A percentile compares a stretch with the other conserved stretches of the same genome.
Evolutionary conservation across 371 early-diverging fungal genomes (phyloP).

Genomic region (Apophysomyces variabilis): DNA sequence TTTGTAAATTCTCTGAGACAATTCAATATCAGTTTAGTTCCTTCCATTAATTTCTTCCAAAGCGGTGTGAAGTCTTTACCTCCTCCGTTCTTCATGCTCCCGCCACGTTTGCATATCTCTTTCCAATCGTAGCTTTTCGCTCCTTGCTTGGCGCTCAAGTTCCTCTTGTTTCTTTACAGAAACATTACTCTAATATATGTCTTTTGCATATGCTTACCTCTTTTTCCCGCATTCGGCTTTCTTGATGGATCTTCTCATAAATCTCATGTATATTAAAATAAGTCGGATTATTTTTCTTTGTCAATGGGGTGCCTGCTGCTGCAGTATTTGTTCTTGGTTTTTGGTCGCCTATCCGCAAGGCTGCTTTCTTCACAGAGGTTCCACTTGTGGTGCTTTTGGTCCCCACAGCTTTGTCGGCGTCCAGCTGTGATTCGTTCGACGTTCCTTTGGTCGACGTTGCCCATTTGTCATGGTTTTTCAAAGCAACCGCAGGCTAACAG

Average conservation of each 20-base stretch:
- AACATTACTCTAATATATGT: slow-evolving; percentile 2
- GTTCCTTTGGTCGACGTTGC: slow-evolving; percentile 26
- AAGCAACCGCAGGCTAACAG: slow-evolving; percentile 21
- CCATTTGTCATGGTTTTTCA: slow-evolving; percentile 44
- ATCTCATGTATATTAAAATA: slow-evolving; percentile 34
- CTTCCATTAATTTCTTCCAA: neutral
- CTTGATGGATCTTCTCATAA: slow-evolving; percentile 34
- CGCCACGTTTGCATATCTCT: slow-evolving; percentile 11
- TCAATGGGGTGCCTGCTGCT: slow-evolving; percentile 11
- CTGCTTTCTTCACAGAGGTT: slow-evolving; percentile 6
- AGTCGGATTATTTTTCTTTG: neutral
- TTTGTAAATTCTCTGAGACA: slow-evolving; percentile 5
- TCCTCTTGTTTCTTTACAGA: slow-evolving; percentile 25
- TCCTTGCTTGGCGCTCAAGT: slow-evolving; percentile 15
- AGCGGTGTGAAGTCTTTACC: neutral
- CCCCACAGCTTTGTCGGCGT: neutral
- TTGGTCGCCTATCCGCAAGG: neutral
- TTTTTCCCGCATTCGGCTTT: slow-evolving; percentile 33
- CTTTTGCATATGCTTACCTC: slow-evolving; percentile 24
- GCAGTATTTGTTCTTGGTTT: slow-evolving; percentile 3
- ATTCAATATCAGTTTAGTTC: neutral
- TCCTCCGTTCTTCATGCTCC: slow-evolving; percentile 13
- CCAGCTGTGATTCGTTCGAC: slow-evolving; percentile 14
- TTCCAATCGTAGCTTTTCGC: neutral
- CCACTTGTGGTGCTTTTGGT: slow-evolving; percentile 1